Evolutionary conservation across 2,329 filamentous ascomycete species (phyloP).

Genomic region (Aspergillus sclerotialis): DNA sequence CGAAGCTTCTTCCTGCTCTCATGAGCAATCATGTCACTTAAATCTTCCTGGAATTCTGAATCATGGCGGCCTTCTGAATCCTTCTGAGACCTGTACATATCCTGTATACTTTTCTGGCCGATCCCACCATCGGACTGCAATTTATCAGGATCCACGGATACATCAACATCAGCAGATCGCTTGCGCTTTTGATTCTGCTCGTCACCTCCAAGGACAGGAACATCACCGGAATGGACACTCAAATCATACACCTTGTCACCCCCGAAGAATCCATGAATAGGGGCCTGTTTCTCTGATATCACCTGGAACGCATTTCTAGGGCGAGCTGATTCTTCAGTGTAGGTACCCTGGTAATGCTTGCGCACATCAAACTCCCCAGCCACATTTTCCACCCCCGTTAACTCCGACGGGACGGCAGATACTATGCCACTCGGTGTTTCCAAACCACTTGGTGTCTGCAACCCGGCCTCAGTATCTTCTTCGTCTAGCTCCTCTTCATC

Average conservation of each 20-base stretch:
- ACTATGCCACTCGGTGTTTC: conserved; percentile 76
- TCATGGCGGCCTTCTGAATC: conserved; percentile 60
- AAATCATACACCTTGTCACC: conserved; percentile 92
- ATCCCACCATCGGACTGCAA: conserved; percentile 68
- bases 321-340: conserved; percentile 72
- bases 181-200: conserved; percentile 77
- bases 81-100: conserved; percentile 67
- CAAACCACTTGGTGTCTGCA: conserved; percentile 60
- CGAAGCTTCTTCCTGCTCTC: conserved; percentile 87
- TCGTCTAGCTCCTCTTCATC: conserved; percentile 51
- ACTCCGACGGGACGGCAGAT: conserved; percentile 75
- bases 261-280: conserved; percentile 89
- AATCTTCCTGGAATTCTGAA: conserved; percentile 78
- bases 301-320: conserved; percentile 82
- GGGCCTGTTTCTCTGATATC: conserved; percentile 78
- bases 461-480: conserved; percentile 49
- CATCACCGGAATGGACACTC: conserved; percentile 49
- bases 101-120: conserved; percentile 74
- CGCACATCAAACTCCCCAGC: conserved; percentile 85
- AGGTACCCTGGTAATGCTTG: conserved; percentile 75
- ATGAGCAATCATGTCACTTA: conserved; percentile 92
- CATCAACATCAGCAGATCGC: conserved; percentile 92
- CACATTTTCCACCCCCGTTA: conserved; percentile 66
- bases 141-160: conserved; percentile 81
- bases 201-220: conserved; percentile 73